A percentile compares a stretch with the other conserved stretches of the same genome.
Evolutionary conservation across 2,329 filamentous ascomycete genomes (phyloP).

Genomic region (Talaromyces sp.): DNA sequence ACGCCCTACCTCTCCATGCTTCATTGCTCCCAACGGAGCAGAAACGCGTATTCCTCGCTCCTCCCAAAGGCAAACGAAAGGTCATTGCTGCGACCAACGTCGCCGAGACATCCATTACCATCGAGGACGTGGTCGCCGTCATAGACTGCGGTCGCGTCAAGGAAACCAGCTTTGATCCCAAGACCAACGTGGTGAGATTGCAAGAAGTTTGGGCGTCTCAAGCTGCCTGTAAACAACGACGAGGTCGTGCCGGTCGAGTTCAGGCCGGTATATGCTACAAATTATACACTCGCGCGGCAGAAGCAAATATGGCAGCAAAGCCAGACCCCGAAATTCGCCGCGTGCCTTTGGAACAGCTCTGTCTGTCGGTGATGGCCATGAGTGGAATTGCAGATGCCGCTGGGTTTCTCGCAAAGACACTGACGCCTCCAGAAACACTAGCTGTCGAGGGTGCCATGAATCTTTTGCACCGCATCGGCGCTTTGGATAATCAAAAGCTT

Average conservation of each 20-base stretch:
- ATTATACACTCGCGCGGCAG: slow-evolving; percentile 80
- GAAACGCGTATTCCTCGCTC: slow-evolving; percentile 70
- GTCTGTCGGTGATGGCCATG: slow-evolving; percentile 92
- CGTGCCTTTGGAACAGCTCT: slow-evolving; percentile 89
- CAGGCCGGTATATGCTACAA: slow-evolving; percentile 91
- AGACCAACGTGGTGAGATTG: slow-evolving; percentile 88
- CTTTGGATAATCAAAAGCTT: slow-evolving; percentile 75
- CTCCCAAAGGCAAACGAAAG: slow-evolving; percentile 78
- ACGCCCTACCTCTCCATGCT: slow-evolving; percentile 84
- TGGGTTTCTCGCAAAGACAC: slow-evolving; percentile 73
- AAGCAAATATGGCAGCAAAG: slow-evolving; percentile 75
- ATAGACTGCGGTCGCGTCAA: slow-evolving; percentile 95
- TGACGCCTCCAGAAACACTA: slow-evolving; percentile 78
- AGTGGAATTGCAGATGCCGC: slow-evolving; percentile 71
- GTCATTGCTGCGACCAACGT: slow-evolving; percentile 94
- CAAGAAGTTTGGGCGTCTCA: slow-evolving; percentile 93
- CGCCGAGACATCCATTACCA: slow-evolving; percentile 96
- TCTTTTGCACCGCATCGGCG: slow-evolving; percentile 78
- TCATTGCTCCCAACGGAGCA: slow-evolving; percentile 86
- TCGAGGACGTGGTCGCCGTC: slow-evolving; percentile 92
- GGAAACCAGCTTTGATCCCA: slow-evolving; percentile 87
- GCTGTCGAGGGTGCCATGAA: slow-evolving; percentile 82
- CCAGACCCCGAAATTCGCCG: slow-evolving; percentile 91
- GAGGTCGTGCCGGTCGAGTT: slow-evolving; percentile 89
- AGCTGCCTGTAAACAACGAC: slow-evolving; percentile 88